Conservation (phyloP, 2,329 filamentous ascomycete genomes). For the Tolypocladium tropicale region DNA sequence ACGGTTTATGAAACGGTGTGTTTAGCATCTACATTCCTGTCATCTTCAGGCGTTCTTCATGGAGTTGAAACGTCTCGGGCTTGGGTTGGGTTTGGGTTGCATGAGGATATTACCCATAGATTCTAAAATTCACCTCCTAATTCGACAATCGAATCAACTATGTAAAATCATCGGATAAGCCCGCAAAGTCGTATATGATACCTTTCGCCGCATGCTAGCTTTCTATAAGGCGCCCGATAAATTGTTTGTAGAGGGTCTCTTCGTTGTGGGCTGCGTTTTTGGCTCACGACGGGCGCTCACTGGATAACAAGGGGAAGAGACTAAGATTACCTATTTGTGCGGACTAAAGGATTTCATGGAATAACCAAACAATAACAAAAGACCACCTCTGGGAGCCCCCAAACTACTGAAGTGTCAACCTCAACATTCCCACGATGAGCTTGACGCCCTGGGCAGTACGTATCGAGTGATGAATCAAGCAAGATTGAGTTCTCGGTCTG, state of each 20-base stretch:
- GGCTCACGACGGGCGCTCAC: not conserved
- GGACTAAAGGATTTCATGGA: too few relatives aligned
- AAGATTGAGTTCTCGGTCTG: not conserved
- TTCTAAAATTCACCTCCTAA: too few relatives aligned
- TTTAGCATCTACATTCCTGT: not conserved
- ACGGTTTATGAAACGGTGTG: not conserved
- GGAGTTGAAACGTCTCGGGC: not conserved
- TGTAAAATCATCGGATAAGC: too few relatives aligned
- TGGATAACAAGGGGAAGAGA: too few relatives aligned
- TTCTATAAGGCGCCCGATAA: not conserved
- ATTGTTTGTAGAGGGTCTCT: not conserved
- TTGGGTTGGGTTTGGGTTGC: not conserved
- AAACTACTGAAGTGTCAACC: too few relatives aligned
- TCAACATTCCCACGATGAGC: too few relatives aligned
- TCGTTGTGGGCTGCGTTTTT: not conserved
- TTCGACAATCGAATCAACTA: too few relatives aligned
- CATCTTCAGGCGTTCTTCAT: not conserved
- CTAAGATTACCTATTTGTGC: too few relatives aligned
- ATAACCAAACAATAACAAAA: too few relatives aligned
- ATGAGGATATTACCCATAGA: too few relatives aligned
- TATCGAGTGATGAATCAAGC: not conserved
- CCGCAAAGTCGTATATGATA: not conserved
- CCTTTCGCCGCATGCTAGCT: not conserved
- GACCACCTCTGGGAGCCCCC: too few relatives aligned
- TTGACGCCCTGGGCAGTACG: not conserved